phyloP scores from a whole-genome alignment of 306 rosid genomes.

The Argentina anserina region DNA sequence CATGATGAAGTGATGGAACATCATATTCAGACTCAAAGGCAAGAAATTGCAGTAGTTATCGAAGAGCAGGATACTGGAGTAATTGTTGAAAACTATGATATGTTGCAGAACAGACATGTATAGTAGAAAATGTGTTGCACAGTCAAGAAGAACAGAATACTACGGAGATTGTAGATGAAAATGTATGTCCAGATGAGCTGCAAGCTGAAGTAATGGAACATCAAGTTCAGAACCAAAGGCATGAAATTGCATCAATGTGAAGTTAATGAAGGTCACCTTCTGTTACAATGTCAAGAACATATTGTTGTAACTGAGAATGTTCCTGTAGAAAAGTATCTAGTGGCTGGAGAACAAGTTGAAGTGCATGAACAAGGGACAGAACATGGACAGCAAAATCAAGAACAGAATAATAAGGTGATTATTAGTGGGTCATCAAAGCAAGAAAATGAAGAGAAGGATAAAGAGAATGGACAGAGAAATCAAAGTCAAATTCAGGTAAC shows the following conservation, averaged over 20 bases:
- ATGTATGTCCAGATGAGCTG: background rate
- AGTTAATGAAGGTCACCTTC: background rate
- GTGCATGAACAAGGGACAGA: background rate
- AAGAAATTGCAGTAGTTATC: too few species aligned
- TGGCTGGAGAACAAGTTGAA: background rate
- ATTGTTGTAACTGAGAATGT: background rate
- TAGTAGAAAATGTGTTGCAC: background rate
- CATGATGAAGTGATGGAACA: too few species aligned
- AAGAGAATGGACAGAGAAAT: background rate
- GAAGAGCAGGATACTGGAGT: background rate
- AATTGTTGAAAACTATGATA: background rate
- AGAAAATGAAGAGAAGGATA: constrained; percentile 1
- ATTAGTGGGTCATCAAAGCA: too few species aligned
- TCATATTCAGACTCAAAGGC: too few species aligned
- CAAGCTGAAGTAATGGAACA: background rate
- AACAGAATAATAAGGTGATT: too few species aligned
- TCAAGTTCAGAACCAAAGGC: background rate
- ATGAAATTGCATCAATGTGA: background rate
- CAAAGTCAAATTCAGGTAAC: background rate
- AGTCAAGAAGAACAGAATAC: background rate
- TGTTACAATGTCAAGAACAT: background rate
- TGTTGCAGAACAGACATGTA: background rate
- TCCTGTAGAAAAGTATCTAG: background rate
- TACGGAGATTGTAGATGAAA: background rate
- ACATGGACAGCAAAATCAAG: background rate